Evolutionary conservation across 2,329 filamentous ascomycete genomes (phyloP).

Genomic region (Cercospora sp.): DNA sequence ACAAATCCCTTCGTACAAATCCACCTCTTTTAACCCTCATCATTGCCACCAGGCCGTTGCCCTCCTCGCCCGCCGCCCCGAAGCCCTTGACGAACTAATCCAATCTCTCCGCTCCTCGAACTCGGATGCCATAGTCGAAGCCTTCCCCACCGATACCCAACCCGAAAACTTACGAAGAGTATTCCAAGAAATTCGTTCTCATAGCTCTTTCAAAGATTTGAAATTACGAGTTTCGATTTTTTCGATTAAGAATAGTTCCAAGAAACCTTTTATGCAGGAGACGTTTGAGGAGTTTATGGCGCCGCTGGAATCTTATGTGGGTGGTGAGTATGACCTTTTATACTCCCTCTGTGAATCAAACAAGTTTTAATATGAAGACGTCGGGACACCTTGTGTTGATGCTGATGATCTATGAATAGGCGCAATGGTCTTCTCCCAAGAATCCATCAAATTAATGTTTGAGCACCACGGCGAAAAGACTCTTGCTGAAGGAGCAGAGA

Average conservation of each 20-base stretch:
- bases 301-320: constrained; percentile 54
- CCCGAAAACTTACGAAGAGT: constrained; percentile 49
- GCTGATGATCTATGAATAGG: constrained; percentile 34
- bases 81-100: constrained; percentile 47
- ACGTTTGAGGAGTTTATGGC: constrained; percentile 52
- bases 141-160: constrained; percentile 55
- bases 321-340: constrained; percentile 37
- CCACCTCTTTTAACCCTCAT: background rate
- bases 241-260: constrained; percentile 57
- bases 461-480: constrained; percentile 52
- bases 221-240: constrained; percentile 55
- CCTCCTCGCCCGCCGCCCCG: constrained; percentile 52
- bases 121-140: constrained; percentile 50
- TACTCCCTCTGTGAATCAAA: too few species aligned
- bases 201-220: constrained; percentile 51
- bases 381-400: too few species aligned
- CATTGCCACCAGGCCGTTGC: constrained; percentile 46
- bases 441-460: constrained; percentile 54
- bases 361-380: too few species aligned
- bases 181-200: constrained; percentile 52
- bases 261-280: constrained; percentile 57
- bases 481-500: constrained; percentile 49
- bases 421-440: constrained; percentile 57
- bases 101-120: constrained; percentile 45
- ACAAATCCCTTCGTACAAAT: too few species aligned